Base-by-base conservation (phyloP, 495 filamentous ascomycete genomes). In the Xylaria telfairii region DNA sequence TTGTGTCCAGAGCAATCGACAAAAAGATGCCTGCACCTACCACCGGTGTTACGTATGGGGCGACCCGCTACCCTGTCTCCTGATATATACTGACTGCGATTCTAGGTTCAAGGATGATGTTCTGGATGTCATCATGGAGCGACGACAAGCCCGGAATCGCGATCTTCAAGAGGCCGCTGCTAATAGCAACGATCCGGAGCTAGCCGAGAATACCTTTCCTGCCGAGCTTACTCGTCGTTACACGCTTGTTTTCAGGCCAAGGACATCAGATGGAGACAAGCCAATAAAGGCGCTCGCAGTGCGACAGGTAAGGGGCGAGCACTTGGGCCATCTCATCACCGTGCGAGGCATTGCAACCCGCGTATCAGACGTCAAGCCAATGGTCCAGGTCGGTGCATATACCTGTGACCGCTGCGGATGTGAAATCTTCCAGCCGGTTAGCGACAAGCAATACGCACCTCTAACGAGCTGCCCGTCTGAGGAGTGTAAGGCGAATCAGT, bases 381-480 rank as follows among this genome's bases (percentile, higher is more conserved):
- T 96, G n/a, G 93, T 97, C 26, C 90, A 93, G 73, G 96, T 99
- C 71, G 97, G 97, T 79, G 96, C 96, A 44, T 99, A 98, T 79
- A 94, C 94, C 34, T 99, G 96, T 82, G 96, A 99, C 77, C 90
- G 93, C 61, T 99, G 96, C 75, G 96, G 96, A 54, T 94, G 90
- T 76, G 96, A 99, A 80, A 94, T 98, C 76, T 99, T 99, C 87
- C 96, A 99, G 81, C 95, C 97, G 19, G 88, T 99, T 77, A 92
- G 91, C 39, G 92, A 93, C 60, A 97, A 95, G 83, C 92, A 95
- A 74, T 99, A 92, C 77, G 88, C 90, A 12, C 96, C 96, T 4
- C 86, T 98, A 72, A 87, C 90, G 4, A 88, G 92, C 74, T 99
- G 96, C 80, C 87, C 93, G 30, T 97, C 95, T 9, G 81, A 90